phyloP scores from a whole-genome alignment of 108 stramenopile species.

The Cyclotella kingstonii region DNA sequence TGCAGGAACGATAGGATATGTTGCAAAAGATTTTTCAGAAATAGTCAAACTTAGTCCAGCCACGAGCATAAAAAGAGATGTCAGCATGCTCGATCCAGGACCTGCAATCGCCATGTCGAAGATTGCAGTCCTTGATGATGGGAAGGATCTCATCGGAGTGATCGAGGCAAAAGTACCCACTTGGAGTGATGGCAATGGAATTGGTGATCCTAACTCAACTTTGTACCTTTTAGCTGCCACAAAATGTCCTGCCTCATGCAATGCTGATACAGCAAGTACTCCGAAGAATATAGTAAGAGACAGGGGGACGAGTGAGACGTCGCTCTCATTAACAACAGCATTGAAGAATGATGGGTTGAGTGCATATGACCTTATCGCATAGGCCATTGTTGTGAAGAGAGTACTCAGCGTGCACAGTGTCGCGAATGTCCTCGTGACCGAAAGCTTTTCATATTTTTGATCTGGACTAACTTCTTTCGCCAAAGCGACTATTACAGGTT shows the following conservation, averaged over 20 bases:
- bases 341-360: constrained; percentile 73
- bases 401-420: constrained; percentile 45
- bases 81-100: constrained; percentile 30
- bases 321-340: constrained; percentile 53
- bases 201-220: constrained; percentile 59
- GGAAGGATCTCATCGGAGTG: constrained; percentile 73
- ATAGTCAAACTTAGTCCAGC: constrained; percentile 36
- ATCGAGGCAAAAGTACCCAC: constrained; percentile 64
- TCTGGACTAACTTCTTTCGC: constrained; percentile 53
- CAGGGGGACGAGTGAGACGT: constrained; percentile 31
- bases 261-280: constrained; percentile 47
- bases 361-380: constrained; percentile 55
- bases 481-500: constrained; percentile 63
- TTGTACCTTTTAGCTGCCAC: constrained; percentile 50
- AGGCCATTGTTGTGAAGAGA: constrained; percentile 49
- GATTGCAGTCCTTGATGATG: constrained; percentile 40
- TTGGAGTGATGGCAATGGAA: constrained; percentile 64
- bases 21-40: constrained; percentile 18
- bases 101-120: constrained; percentile 47
- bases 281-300: constrained; percentile 68
- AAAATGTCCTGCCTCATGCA: constrained; percentile 65
- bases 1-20: constrained; percentile 62
- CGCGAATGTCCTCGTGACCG: constrained; percentile 31
- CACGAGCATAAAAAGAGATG: constrained; percentile 28
- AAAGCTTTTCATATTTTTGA: constrained; percentile 38